Percentiles rank a stretch among this genome's conserved stretches.
Evolutionary conservation across 106 monocot species (phyloP).

Genomic region (Apostasia shenzhenica): DNA sequence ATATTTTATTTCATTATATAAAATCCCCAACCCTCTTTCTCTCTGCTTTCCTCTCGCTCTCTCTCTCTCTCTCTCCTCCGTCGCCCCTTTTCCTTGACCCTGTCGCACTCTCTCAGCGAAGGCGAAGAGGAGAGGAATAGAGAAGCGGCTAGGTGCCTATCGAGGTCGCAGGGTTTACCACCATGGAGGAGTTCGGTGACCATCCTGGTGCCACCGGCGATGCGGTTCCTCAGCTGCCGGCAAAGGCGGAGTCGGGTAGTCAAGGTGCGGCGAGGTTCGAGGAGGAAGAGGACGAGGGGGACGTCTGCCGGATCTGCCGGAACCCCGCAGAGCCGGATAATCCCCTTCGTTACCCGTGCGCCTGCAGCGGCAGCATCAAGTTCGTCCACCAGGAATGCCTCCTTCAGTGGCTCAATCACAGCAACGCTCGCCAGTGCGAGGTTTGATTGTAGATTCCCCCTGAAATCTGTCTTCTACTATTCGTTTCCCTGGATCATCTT

Average conservation of each 20-base stretch:
- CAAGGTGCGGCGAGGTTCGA: slow-evolving; percentile 43
- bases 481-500: neutral
- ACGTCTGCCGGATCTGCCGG: slow-evolving; percentile 98
- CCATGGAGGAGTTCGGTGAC: slow-evolving; percentile 23
- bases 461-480: neutral
- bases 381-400: slow-evolving; percentile 99
- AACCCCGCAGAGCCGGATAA: slow-evolving; percentile 77
- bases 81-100: neutral
- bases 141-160: neutral
- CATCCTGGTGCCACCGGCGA: neutral
- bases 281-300: slow-evolving; percentile 92
- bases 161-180: neutral
- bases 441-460: slow-evolving; percentile 20
- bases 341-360: slow-evolving; percentile 92
- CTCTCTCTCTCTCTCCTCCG: neutral
- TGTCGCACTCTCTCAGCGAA: neutral
- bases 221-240: slow-evolving; percentile 2
- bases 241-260: neutral
- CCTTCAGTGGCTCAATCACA: slow-evolving; percentile 97
- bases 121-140: neutral
- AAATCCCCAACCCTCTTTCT: neutral
- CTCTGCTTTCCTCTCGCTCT: neutral
- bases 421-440: slow-evolving; percentile 99
- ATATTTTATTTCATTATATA: too few species aligned
- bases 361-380: slow-evolving; percentile 99